phyloP scores from a whole-genome alignment of 129 eudicot genomes.

The Mikania micrantha region DNA sequence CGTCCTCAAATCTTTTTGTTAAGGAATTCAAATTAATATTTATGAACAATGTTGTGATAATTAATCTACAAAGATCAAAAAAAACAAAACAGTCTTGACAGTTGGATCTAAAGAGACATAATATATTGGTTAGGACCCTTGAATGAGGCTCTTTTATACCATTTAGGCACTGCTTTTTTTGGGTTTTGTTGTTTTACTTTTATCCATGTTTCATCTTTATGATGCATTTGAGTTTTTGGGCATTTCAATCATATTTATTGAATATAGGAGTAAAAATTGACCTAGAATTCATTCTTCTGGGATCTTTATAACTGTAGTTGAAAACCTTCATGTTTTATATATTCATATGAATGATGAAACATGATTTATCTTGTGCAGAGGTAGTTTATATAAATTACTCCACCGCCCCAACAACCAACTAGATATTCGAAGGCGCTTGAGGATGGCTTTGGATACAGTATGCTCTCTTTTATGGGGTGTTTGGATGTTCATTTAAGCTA shows the following conservation, averaged over 20 bases:
- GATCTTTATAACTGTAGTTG: not conserved
- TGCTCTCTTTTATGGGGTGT: slow-evolving; percentile 12
- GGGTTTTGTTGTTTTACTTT: too few relatives aligned
- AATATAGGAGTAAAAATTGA: not conserved
- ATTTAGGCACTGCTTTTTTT: not conserved
- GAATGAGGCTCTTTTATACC: not conserved
- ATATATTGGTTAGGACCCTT: not conserved
- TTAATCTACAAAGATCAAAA: not conserved
- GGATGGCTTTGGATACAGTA: slow-evolving; percentile 98
- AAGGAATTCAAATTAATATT: not conserved
- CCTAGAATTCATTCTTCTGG: not conserved
- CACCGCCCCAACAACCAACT: slow-evolving; percentile 92
- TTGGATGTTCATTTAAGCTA: slow-evolving; percentile 2
- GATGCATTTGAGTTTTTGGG: not conserved
- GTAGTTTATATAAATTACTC: slow-evolving; percentile 89
- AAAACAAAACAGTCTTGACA: not conserved
- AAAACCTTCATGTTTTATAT: not conserved
- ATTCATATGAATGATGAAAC: not conserved
- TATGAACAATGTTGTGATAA: not conserved
- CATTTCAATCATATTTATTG: not conserved
- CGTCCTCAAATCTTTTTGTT: too few relatives aligned
- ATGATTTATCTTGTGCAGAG: slow-evolving; percentile 51
- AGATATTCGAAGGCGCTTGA: slow-evolving; percentile 86
- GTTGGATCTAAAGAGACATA: not conserved
- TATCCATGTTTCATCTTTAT: not conserved